These are phyloP conservation scores for Rhododendron henanense DNA, from an alignment of 148 eudicot genomes.

Conservation along the genomic window DNA sequence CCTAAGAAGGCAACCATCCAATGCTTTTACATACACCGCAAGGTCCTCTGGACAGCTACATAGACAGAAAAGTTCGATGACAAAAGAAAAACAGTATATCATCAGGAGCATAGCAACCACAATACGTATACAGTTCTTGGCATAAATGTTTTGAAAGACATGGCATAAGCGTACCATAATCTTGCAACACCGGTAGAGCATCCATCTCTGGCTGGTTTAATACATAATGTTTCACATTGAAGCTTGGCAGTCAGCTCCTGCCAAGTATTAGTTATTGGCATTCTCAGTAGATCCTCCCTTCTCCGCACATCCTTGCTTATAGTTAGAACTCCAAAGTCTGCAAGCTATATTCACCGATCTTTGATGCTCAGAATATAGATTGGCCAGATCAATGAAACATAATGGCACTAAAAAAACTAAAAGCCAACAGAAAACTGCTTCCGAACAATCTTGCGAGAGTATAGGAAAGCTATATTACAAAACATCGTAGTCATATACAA, in stretches of 20 bases:
- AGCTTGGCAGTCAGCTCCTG: slow-evolving; percentile 59
- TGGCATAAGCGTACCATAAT: slow-evolving; percentile 48
- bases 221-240: slow-evolving; percentile 60
- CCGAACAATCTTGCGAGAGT: not conserved
- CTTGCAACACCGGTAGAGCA: slow-evolving; percentile 97
- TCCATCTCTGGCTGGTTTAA: slow-evolving; percentile 91
- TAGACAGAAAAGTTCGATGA: slow-evolving; percentile 5
- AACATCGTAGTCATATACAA: not conserved
- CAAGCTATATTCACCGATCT: slow-evolving; percentile 45
- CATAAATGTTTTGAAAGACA: not conserved
- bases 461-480: not conserved
- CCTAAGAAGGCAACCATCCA: slow-evolving; percentile 53
- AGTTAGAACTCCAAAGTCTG: slow-evolving; percentile 68
- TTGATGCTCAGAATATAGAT: not conserved
- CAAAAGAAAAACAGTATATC: slow-evolving; percentile 3
- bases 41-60: slow-evolving; percentile 68
- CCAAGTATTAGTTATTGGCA: slow-evolving; percentile 48
- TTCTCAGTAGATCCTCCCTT: slow-evolving; percentile 44
- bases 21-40: slow-evolving; percentile 59
- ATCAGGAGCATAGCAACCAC: not conserved
- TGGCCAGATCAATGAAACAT: not conserved
- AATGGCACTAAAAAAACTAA: not conserved
- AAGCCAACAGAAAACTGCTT: not conserved
- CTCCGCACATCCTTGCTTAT: slow-evolving; percentile 63
- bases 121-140: slow-evolving; percentile 2